A percentile compares a stretch with the other conserved stretches of the same genome.
Conservation (phyloP, 306 rosid species). For the Dicorynia guianensis region DNA sequence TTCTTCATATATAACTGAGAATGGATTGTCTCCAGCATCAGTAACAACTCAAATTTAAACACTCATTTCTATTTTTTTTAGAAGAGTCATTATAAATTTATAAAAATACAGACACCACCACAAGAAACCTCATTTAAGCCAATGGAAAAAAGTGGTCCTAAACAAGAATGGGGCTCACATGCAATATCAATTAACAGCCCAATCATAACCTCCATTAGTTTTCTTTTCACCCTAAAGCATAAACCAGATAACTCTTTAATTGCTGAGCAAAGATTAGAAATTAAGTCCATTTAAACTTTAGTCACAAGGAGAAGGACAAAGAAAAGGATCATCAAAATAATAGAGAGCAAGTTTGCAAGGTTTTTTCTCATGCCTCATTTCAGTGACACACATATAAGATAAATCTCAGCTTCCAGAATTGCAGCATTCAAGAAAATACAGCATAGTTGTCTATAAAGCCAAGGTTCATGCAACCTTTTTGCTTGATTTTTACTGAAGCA, state of each 20-base stretch:
- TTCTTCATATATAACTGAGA: constrained; percentile 10
- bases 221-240: constrained; percentile 22
- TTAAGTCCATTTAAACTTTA: constrained; percentile 21
- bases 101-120: not conserved
- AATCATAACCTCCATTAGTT: not conserved
- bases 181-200: constrained; percentile 15
- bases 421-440: no score
- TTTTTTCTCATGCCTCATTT: constrained; percentile 9
- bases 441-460: no score
- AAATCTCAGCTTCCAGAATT: not conserved
- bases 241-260: constrained; percentile 3
- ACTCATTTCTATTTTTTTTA: constrained; percentile 6
- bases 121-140: constrained; percentile 18
- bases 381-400: not conserved
- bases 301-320: not conserved
- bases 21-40: constrained; percentile 16
- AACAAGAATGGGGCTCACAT: constrained; percentile 15
- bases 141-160: constrained; percentile 18
- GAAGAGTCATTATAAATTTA: constrained; percentile 22
- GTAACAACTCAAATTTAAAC: constrained; percentile 23
- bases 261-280: not conserved
- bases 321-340: constrained; percentile 16
- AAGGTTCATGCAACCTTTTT: constrained; percentile 1
- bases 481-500: constrained; percentile 7
- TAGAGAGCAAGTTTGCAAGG: not conserved